Base-by-base conservation (phyloP, 345 rosid species). In the Gossypium herbaceum region DNA sequence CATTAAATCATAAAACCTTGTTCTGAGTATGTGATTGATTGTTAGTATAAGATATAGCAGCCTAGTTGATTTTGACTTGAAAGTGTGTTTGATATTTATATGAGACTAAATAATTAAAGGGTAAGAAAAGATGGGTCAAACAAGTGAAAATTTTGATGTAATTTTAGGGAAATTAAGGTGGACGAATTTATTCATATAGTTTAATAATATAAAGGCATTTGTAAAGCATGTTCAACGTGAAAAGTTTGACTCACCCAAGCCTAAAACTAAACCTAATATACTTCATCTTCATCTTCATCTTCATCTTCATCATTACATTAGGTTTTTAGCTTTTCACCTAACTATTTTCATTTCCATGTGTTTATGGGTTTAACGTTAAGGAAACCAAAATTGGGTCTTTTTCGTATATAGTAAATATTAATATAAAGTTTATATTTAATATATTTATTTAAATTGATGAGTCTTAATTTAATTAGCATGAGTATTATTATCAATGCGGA, bases 41-140 rank as follows among this genome's bases (percentile, higher is more conserved):
- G 19, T 71, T 34, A 3, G 22, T 5, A 34, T 4, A 41, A 19
- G 50, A 41, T 41, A 45, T 11, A 34, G 59, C 34, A 25, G 64
- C 78, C 22, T 25, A 39, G 22, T 57, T 9, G 56, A 39, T 57
- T 34, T 34, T 77, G 66, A 64, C 68, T 52, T 7, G 2, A 24
- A 52, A 41, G 0, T 4, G 34, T 24, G 15, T 51, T 3, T 13
- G 7, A 13, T 70, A 29, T 50, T 51, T 51, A 8, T 16, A 39
- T 3, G 5, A 3, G 41, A 24, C 8, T 34, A 25, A 70, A 52
- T 9, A 3, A 27, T 51, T 12, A 39, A 71, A 39, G 10, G 11
- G 13, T 8, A 44, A 41, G 41, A 24, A 47, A 72, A 72, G 65
- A 57, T 43, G 39, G 65, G 74, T 71, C 74, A 56, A 71, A 17